A percentile compares a stretch with the other conserved stretches of the same genome.
Conservation (phyloP, 306 rosid species). For the Prunus campanulata region DNA sequence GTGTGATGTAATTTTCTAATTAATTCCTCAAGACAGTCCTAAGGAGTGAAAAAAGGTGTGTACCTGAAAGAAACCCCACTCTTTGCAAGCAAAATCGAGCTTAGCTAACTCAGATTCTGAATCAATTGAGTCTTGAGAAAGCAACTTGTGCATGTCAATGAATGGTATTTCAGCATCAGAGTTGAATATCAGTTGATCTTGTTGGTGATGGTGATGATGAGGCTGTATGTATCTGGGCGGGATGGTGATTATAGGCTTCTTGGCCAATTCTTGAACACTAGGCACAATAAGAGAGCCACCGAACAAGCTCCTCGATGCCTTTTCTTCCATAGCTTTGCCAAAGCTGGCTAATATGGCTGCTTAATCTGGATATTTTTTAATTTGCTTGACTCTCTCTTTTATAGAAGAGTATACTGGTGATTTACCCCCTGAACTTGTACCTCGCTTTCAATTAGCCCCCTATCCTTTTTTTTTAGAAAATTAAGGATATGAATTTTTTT, state of each 20-base stretch:
- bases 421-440: too few relatives aligned
- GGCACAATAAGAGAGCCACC: constrained; percentile 26
- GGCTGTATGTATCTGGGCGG: constrained; percentile 25
- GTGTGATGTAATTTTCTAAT: too few relatives aligned
- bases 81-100: constrained; percentile 31
- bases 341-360: background rate
- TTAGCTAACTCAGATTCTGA: constrained; percentile 6
- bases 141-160: constrained; percentile 13
- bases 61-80: constrained; percentile 37
- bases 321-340: background rate
- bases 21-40: background rate
- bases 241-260: constrained; percentile 4
- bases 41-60: background rate
- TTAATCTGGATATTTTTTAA: too few relatives aligned
- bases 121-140: background rate
- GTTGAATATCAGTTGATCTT: too few relatives aligned
- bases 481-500: too few relatives aligned
- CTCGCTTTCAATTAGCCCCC: too few relatives aligned
- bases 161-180: constrained; percentile 13
- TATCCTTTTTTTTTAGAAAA: too few relatives aligned
- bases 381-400: too few relatives aligned
- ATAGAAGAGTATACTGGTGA: too few relatives aligned
- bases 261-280: constrained; percentile 21
- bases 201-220: background rate
- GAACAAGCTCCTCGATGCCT: background rate